A percentile compares a stretch with the other conserved stretches of the same genome.
These are phyloP conservation scores for Cyberlindnera xishuangbannaensis DNA, from an alignment of 805 yeast genomes.

Conservation along the genomic window DNA sequence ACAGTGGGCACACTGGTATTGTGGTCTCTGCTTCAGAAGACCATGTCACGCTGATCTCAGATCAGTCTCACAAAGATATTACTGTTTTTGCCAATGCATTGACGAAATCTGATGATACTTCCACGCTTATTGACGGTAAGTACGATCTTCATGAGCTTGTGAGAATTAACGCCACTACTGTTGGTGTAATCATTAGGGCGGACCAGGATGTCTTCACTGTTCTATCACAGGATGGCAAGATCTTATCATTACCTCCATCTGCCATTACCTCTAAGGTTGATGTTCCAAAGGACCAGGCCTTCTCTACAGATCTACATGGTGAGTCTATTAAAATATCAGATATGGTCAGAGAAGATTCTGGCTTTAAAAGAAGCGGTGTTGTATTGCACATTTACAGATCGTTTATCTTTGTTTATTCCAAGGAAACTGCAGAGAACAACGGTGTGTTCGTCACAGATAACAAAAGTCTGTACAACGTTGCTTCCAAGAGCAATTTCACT, in stretches of 20 bases:
- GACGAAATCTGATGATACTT: constrained; percentile 86
- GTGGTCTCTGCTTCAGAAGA: constrained; percentile 79
- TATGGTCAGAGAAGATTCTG: constrained; percentile 77
- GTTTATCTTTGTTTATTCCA: constrained; percentile 72
- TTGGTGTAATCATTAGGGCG: constrained; percentile 85
- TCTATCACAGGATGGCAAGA: constrained; percentile 75
- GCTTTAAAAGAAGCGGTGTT: constrained; percentile 84
- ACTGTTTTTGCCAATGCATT: constrained; percentile 90
- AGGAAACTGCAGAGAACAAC: constrained; percentile 73
- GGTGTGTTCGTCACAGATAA: constrained; percentile 86
- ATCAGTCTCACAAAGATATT: constrained; percentile 81
- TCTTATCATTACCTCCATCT: constrained; percentile 64
- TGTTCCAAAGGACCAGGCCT: constrained; percentile 59
- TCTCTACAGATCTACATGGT: constrained; percentile 84
- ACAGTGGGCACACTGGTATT: constrained; percentile 90
- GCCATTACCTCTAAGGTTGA: constrained; percentile 77
- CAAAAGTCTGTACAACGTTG: constrained; percentile 71
- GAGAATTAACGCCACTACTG: constrained; percentile 76
- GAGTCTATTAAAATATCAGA: constrained; percentile 85
- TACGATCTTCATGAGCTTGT: constrained; percentile 88
- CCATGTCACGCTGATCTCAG: constrained; percentile 84
- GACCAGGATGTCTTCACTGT: constrained; percentile 84
- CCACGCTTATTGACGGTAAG: constrained; percentile 65
- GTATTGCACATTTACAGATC: constrained; percentile 83
- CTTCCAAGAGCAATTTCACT: constrained; percentile 69